These are phyloP conservation scores for Primulina huaijiensis DNA, from an alignment of 257 asterid species.

Conservation along the genomic window DNA sequence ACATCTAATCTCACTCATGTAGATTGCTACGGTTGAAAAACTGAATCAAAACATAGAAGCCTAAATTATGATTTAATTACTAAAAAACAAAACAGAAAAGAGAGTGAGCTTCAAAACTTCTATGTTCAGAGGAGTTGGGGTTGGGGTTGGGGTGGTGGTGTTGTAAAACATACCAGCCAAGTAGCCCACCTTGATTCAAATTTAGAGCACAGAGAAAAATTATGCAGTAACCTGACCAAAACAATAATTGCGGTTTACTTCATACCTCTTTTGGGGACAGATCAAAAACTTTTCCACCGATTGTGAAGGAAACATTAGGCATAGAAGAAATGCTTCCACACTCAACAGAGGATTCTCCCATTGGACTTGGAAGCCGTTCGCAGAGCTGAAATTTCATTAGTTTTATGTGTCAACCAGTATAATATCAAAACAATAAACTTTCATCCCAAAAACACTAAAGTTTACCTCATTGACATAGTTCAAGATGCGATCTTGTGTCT, in stretches of 20 bases:
- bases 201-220: neutral
- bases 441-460: neutral
- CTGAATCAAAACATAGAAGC: too few relatives aligned
- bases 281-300: conserved; percentile 65
- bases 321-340: conserved; percentile 57
- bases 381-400: conserved; percentile 54
- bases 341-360: conserved; percentile 75
- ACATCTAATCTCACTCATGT: too few relatives aligned
- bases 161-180: neutral
- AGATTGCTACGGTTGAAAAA: too few relatives aligned
- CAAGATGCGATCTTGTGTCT: conserved; percentile 48
- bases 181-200: neutral
- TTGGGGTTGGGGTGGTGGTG: too few relatives aligned
- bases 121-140: neutral
- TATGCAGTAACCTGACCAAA: neutral
- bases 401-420: conserved; percentile 1
- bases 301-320: conserved; percentile 83
- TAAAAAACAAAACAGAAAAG: neutral
- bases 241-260: neutral
- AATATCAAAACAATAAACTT: neutral
- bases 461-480: conserved; percentile 61
- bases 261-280: conserved; percentile 77
- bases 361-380: conserved; percentile 70
- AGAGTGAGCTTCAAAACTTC: neutral
- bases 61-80: neutral